Percentiles rank a stretch among this genome's conserved stretches.
Conservation (phyloP, 176 grass and related monocot genomes). For the Areca catechu region DNA sequence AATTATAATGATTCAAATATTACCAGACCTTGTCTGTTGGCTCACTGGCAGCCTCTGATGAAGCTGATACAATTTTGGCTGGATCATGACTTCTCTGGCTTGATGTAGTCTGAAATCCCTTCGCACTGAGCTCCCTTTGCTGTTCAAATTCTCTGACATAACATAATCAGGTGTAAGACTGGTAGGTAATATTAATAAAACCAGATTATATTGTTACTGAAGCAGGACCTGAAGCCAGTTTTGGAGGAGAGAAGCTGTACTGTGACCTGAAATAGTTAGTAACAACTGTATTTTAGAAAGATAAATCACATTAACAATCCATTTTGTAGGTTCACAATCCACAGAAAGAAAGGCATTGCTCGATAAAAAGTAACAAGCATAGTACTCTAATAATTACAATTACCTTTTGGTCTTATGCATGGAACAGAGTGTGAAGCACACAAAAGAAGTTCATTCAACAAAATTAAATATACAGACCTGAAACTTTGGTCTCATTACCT, state of each 20-base stretch:
- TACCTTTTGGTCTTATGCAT: neutral
- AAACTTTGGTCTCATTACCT: too few species aligned
- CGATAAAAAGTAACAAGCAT: too few species aligned
- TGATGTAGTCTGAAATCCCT: constrained; percentile 54
- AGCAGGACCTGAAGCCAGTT: constrained; percentile 89
- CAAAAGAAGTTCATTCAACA: neutral
- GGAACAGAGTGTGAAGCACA: neutral
- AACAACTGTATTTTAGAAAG: too few species aligned
- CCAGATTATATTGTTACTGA: constrained; percentile 2
- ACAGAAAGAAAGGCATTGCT: too few species aligned
- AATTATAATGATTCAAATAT: constrained; percentile 3
- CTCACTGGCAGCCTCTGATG: constrained; percentile 39
- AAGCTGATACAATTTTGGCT: constrained; percentile 37
- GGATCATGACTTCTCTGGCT: constrained; percentile 62
- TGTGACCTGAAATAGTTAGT: constrained; percentile 49
- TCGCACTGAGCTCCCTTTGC: constrained; percentile 64
- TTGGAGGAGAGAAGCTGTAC: constrained; percentile 87
- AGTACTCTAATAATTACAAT: neutral
- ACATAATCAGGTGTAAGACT: constrained; percentile 28
- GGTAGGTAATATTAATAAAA: constrained; percentile 7
- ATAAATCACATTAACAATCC: too few species aligned
- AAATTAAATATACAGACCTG: neutral
- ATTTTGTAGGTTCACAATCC: too few species aligned
- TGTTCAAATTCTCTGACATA: constrained; percentile 92
- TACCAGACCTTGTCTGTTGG: constrained; percentile 60